Evolutionary conservation across 441 rosid species (phyloP).

Genomic region (Croton setiger): DNA sequence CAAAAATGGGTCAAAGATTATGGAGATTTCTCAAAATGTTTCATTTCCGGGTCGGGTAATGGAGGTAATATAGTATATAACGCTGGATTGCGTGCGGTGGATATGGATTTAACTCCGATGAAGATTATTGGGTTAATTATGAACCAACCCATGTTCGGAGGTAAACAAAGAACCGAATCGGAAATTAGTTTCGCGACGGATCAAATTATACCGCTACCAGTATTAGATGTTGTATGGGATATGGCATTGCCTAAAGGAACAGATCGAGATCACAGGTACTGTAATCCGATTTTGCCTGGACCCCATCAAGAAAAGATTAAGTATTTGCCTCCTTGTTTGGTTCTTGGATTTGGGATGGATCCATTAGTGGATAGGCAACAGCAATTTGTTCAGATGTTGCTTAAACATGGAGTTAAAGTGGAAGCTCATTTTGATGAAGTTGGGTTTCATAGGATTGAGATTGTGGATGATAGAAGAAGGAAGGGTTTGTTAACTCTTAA

Average conservation of each 20-base stretch:
- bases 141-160: conserved; percentile 47
- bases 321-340: conserved; percentile 33
- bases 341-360: conserved; percentile 46
- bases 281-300: conserved; percentile 39
- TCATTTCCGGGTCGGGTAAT: conserved; percentile 34
- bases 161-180: conserved; percentile 32
- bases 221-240: conserved; percentile 38
- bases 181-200: conserved; percentile 30
- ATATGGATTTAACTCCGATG: conserved; percentile 32
- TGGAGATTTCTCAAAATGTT: conserved; percentile 34
- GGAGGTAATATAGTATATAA: conserved; percentile 42
- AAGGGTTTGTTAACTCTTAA: not conserved
- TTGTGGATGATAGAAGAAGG: conserved; percentile 29
- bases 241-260: conserved; percentile 36
- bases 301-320: conserved; percentile 34
- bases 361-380: conserved; percentile 35
- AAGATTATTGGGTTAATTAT: conserved; percentile 33
- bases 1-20: conserved; percentile 43
- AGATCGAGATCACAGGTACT: conserved; percentile 40
- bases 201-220: conserved; percentile 41
- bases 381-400: conserved; percentile 16
- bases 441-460: conserved; percentile 46
- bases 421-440: conserved; percentile 35
- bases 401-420: not conserved
- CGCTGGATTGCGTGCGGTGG: conserved; percentile 28